Evolutionary conservation across 768 basidiomycete genomes (phyloP), one percentile per base, ranked within the genome.

Genomic region (Russula ochroleuca): DNA sequence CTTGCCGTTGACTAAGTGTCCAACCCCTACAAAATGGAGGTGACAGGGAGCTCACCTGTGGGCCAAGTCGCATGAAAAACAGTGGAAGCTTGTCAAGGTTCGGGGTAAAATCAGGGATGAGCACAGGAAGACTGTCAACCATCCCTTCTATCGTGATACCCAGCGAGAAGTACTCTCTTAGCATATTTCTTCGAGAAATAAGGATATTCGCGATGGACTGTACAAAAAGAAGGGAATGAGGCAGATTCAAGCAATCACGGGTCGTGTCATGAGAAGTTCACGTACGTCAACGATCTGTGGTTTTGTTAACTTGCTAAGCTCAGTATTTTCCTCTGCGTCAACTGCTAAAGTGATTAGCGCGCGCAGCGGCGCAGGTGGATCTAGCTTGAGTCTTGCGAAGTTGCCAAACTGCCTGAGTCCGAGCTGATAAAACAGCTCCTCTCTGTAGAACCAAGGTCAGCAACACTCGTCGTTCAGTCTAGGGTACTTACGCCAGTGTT

Each of bases 361-460:
- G 2, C 80, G 81, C 17, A 98, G 72, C 0, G 84, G 76, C 0
- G 94, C 92, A 3, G 95, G 78, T 1, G 96, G 95, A 40, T 94
- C 87, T 2, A 98, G 79, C 65, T 86, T 87, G 56, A 98, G 75
- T 23, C 85, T 80, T 64, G 83, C 81, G 66, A 90, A 83, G 65
- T 90, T 83, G 2, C 94, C 92, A 70, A 99, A 99, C 73, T 98
- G 96, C 19, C 92, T 81, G 31, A 98, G 75, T 2, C 85, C 92
- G 8, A 99, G 81, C 71, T 99, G 97, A 74, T 97, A 98, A 73
- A 98, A 96, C 38, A 97, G 79, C 69, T 97, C 94, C 70, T 97
- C 94, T 0, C 94, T 97, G 52, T 25, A 14, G n/a, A 45, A 59
- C 31, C n/a, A n/a, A 35, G 15, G 45, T 19, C 28, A 17, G 4